Evolutionary conservation across 306 rosid genomes (phyloP).

Genomic region (Gastrolobium villosum): DNA sequence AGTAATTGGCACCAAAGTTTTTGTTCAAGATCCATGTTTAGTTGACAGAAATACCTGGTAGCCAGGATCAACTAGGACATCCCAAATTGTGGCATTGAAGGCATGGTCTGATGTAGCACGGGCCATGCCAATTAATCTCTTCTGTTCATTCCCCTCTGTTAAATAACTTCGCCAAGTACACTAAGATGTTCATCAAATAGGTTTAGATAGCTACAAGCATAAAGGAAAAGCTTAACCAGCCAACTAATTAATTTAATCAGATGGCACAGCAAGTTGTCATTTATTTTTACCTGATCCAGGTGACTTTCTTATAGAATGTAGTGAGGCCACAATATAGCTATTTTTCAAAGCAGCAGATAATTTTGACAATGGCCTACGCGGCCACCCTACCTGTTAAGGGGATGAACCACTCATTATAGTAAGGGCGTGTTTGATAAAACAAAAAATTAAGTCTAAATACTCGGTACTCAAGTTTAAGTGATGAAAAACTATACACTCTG

Average conservation of each 20-base stretch:
- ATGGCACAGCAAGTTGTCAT: slow-evolving; percentile 46
- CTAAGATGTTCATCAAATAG: slow-evolving; percentile 86
- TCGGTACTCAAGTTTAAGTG: background rate
- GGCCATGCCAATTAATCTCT: slow-evolving; percentile 94
- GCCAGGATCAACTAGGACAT: slow-evolving; percentile 92
- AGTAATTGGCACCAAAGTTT: background rate
- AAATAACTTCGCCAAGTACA: slow-evolving; percentile 99
- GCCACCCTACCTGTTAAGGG: slow-evolving; percentile 90
- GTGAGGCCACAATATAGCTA: slow-evolving; percentile 90
- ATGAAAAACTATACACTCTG: slow-evolving; percentile 18
- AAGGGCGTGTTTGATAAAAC: slow-evolving; percentile 17
- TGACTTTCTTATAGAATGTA: slow-evolving; percentile 76
- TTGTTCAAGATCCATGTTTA: slow-evolving; percentile 34
- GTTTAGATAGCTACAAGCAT: slow-evolving; percentile 60
- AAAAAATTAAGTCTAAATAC: background rate
- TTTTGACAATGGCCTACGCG: slow-evolving; percentile 86
- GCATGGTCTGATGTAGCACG: slow-evolving; percentile 99
- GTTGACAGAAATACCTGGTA: slow-evolving; percentile 73
- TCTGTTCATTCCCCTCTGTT: slow-evolving; percentile 86
- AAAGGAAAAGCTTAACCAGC: slow-evolving; percentile 46
- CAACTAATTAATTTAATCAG: slow-evolving; percentile 35
- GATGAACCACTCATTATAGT: slow-evolving; percentile 37
- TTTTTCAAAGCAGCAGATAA: slow-evolving; percentile 90
- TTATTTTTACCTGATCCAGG: slow-evolving; percentile 82
- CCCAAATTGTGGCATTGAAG: slow-evolving; percentile 99